These are phyloP conservation scores for Myriosclerotinia curreyana DNA, from an alignment of 2,329 filamentous ascomycete genomes.

Conservation along the genomic window DNA sequence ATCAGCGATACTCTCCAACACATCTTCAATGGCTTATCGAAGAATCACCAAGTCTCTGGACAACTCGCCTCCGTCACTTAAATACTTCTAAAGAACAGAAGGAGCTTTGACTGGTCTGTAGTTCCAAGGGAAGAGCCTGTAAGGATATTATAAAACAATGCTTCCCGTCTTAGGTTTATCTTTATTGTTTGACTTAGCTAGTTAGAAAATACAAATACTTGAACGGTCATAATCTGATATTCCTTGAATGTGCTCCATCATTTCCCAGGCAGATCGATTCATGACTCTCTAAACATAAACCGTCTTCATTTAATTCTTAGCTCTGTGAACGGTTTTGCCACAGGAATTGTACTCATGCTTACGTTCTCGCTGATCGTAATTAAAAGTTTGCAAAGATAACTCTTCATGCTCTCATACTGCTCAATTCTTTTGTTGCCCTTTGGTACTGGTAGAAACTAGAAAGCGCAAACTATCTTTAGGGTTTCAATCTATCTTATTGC, in stretches of 20 bases:
- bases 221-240: not conserved
- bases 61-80: constrained; percentile 54
- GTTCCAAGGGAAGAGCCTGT: not conserved
- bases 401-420: too few relatives aligned
- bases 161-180: not conserved
- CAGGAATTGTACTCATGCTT: too few relatives aligned
- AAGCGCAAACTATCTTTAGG: too few relatives aligned
- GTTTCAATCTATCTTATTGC: not conserved
- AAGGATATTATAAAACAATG: not conserved
- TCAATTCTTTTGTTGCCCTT: too few relatives aligned
- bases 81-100: constrained; percentile 96
- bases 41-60: too few relatives aligned
- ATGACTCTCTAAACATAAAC: not conserved
- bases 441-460: too few relatives aligned
- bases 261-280: not conserved
- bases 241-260: not conserved
- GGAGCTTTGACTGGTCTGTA: constrained; percentile 38
- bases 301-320: too few relatives aligned
- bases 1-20: too few relatives aligned
- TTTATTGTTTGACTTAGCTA: not conserved
- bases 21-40: too few relatives aligned
- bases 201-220: not conserved
- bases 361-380: too few relatives aligned
- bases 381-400: too few relatives aligned
- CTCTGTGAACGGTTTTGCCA: too few relatives aligned